Base-by-base conservation (phyloP, 2,329 filamentous ascomycete species). In the Neurospora sp. region DNA sequence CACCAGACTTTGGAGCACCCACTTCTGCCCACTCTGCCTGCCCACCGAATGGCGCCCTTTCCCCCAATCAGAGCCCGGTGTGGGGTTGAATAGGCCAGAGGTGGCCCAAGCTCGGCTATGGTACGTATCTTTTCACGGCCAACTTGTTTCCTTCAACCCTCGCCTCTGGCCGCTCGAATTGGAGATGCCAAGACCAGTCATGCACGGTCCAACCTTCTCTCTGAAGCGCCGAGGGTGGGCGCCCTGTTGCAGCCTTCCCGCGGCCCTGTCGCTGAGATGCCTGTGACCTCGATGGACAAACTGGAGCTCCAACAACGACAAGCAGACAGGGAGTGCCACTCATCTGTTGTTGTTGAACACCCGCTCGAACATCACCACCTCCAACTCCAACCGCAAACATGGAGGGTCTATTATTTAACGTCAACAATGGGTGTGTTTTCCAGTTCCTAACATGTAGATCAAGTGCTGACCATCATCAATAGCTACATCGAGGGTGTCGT, bases 401-500 rank as follows among this genome's bases (percentile, higher is more conserved):
- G 93, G 93, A 97, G 85, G 93, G 93, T 71, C 89, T 97, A 66
- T 91, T 93, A 77, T 97, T 96, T 84, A 97, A 97, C 83, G 92
- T 95, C 73, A 93, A 96, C 82, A 94, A 92, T 82, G 94, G 94
- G 91, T 95, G 84, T 74, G 87, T 79, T 67, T 41, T 67, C 43
- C 33, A 57, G 17, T 46, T 36, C 3, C 41, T n/a, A 15, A 6
- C 28, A 8, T 17, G 11, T 1, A 19, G 17, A 19, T 68, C 15
- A 12, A 28, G 12, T 71, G 68, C 75, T 76, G 71, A 76, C 70
- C 15, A 23, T 46, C 36, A n/a, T 40, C 28, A 69, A 71, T 77
- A 97, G 94, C 83, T 98, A 97, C 82, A 89, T 98, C 80, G 96
- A 99, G 83, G 96, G 96, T 80, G 94, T 99, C 80, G 93, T 98